phyloP scores from a whole-genome alignment of 805 yeast species.

The Suhomyces vadensis region DNA sequence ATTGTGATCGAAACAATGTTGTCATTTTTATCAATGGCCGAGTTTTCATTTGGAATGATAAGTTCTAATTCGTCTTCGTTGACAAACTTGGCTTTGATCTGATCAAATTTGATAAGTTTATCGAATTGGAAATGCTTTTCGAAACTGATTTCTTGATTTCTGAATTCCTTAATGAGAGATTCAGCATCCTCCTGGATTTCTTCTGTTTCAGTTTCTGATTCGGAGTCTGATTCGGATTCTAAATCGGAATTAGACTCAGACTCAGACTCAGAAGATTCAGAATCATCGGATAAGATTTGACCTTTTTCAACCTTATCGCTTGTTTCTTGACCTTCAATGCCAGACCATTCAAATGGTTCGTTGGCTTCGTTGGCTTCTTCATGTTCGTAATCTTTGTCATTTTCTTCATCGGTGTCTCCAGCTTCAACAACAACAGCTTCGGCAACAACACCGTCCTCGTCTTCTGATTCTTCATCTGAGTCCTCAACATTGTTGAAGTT shows the following conservation, averaged over 20 bases:
- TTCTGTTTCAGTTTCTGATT: constrained; percentile 30
- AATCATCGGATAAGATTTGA: constrained; percentile 8
- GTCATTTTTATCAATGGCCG: constrained; percentile 17
- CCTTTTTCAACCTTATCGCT: constrained; percentile 16
- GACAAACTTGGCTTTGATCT: constrained; percentile 40
- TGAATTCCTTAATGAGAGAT: constrained; percentile 37
- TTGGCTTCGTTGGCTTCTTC: constrained; percentile 9
- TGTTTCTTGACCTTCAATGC: constrained; percentile 15
- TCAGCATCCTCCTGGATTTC: constrained; percentile 43
- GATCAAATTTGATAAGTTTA: constrained; percentile 36
- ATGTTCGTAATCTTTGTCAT: constrained; percentile 13
- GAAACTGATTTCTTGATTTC: constrained; percentile 41
- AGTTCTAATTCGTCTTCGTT: constrained; percentile 44
- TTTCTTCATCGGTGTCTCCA: constrained; percentile 20
- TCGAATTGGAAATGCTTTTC: constrained; percentile 46
- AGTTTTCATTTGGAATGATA: constrained; percentile 38
- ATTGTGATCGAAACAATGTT: constrained; percentile 30
- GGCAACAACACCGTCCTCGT: constrained; percentile 12
- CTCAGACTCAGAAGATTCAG: constrained; percentile 16
- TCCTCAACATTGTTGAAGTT: constrained; percentile 28
- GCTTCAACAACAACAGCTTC: constrained; percentile 11
- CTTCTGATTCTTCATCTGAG: constrained; percentile 25
- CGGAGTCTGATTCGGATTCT: constrained; percentile 16
- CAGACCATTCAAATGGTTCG: constrained; percentile 14
- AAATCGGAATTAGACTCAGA: constrained; percentile 18